Evolutionary conservation across 371 early-diverging fungal species (phyloP), one percentile per base, ranked within the genome.

Genomic region (Apophysomyces sp.): DNA sequence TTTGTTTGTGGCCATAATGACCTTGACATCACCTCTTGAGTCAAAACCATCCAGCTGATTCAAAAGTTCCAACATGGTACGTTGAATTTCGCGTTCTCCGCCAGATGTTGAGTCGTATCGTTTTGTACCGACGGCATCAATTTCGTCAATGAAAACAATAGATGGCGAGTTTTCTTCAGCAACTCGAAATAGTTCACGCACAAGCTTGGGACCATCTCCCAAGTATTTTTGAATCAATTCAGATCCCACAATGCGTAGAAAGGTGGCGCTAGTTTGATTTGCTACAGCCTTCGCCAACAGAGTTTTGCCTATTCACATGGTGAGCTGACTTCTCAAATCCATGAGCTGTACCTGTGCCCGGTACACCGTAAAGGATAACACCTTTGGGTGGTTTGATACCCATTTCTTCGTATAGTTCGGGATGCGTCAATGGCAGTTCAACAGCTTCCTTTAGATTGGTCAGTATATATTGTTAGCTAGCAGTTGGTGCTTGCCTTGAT

Each of bases 1-100:
- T 72, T 96, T 92, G 82, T 99, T 99, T 15, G 99, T 99, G 6
- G 99, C 99, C 99, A 99, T 99, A 61, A 99, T 98, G 3, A 99
- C 98, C 80, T 99, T 99, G 63, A 99, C 98, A 77, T 99, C 99
- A 41, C 97, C 96, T 61, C 98, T 86, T n/a, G 97, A 95, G 71
- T 99, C 99, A 83, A 99, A 99, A 36, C 99, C 99, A 73, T 99
- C 99, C 49, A 99, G 86, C 74, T 99, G 99, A 81, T 99, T 99
- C 63, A 99, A 80, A 27, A 99, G 88, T 81, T 99, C 99, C 72
- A 99, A 81, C 99, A 99, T 99, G n/a, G 99, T 99, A 65, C 99
- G 89, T 77, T 99, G 99, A 62, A 99, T 98, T 83, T 99, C 99
- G 57, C 95, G 89, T 72, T 97, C 97, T 67, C 99, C 99, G 32